Percentiles rank a stretch among this genome's conserved stretches.
Conservation (phyloP, 495 filamentous ascomycete genomes). For the Neurospora intermedia region DNA sequence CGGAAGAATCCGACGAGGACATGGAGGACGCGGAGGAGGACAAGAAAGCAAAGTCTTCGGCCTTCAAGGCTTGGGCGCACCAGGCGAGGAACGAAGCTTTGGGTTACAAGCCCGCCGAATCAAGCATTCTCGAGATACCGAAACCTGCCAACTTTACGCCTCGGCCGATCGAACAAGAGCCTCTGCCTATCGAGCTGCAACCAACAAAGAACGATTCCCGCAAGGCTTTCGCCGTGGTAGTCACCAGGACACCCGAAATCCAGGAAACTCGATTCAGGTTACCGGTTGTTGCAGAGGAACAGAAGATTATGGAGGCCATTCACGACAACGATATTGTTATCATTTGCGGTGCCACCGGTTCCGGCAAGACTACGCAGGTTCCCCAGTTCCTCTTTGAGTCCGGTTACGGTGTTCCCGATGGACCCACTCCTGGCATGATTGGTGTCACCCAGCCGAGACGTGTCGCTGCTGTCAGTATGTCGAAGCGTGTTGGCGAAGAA, state of each 20-base stretch:
- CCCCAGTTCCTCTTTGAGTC: conserved; percentile 94
- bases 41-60: conserved; percentile 38
- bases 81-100: conserved; percentile 70
- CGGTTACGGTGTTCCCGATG: conserved; percentile 70
- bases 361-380: conserved; percentile 94
- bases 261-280: conserved; percentile 68
- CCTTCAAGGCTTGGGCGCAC: conserved; percentile 93
- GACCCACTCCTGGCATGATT: conserved; percentile 81
- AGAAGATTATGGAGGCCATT: conserved; percentile 97
- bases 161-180: conserved; percentile 57
- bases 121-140: conserved; percentile 29
- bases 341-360: conserved; percentile 92
- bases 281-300: conserved; percentile 88
- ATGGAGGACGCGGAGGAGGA: conserved; percentile 22
- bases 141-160: conserved; percentile 44
- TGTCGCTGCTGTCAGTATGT: conserved; percentile 91
- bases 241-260: conserved; percentile 61
- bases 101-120: conserved; percentile 33
- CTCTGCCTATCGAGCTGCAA: conserved; percentile 62
- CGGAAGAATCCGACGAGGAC: conserved; percentile 16
- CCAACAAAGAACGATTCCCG: conserved; percentile 50
- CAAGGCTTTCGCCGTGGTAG: conserved; percentile 66
- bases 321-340: conserved; percentile 79
- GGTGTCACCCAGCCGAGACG: conserved; percentile 89
- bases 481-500: conserved; percentile 80